These are phyloP conservation scores for Phytophthora colocasiae DNA, from an alignment of 352 stramenopile genomes.

Conservation along the genomic window DNA sequence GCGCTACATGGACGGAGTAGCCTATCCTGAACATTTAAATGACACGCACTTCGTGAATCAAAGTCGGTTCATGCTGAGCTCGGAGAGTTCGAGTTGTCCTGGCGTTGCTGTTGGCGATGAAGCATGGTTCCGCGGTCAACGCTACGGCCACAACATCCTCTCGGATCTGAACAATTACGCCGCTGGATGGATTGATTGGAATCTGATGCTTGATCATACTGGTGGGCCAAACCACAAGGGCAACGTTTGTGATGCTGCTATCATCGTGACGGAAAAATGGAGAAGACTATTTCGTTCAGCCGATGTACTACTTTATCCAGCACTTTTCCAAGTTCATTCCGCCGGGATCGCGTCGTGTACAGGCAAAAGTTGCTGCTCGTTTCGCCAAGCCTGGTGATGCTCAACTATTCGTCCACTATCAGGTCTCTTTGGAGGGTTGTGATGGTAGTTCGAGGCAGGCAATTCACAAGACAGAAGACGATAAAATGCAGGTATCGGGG, in stretches of 20 bases:
- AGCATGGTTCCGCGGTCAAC: constrained; percentile 86
- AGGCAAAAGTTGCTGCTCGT: constrained; percentile 48
- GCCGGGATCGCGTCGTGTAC: constrained; percentile 63
- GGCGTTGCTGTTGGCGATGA: constrained; percentile 58
- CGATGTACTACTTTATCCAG: constrained; percentile 91
- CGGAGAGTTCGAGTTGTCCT: constrained; percentile 79
- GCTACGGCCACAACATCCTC: constrained; percentile 91
- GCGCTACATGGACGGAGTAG: constrained; percentile 77
- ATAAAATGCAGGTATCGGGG: constrained; percentile 67
- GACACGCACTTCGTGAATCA: constrained; percentile 77
- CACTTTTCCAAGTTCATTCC: constrained; percentile 89
- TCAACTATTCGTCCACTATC: constrained; percentile 60
- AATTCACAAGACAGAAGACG: constrained; percentile 56
- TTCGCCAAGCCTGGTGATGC: constrained; percentile 64
- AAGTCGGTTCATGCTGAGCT: constrained; percentile 68
- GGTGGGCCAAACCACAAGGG: constrained; percentile 90
- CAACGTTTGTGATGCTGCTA: constrained; percentile 80
- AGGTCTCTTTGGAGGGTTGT: constrained; percentile 53
- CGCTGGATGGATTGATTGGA: constrained; percentile 93
- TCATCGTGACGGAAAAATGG: constrained; percentile 72
- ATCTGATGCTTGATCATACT: constrained; percentile 87
- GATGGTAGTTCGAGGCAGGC: constrained; percentile 66
- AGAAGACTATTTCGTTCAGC: constrained; percentile 73
- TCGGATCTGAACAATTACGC: constrained; percentile 89
- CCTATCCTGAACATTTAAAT: constrained; percentile 77